Evolutionary conservation across 371 early-diverging fungal genomes (phyloP), one percentile per base, ranked within the genome.

Genomic region (Capniomyces stellatus): DNA sequence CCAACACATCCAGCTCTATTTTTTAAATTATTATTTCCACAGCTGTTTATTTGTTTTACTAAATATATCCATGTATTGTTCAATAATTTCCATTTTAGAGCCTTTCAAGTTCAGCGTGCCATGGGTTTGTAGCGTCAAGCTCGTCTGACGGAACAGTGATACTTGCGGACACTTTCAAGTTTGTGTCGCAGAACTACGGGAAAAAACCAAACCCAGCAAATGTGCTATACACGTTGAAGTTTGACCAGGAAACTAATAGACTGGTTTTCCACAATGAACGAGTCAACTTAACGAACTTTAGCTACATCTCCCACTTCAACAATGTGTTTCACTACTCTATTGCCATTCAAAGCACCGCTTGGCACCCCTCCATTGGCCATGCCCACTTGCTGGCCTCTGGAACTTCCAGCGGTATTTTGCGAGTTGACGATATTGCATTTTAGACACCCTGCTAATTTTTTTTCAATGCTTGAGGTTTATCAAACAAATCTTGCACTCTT

Each of bases 361-460:
- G 48, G 48, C 48, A 48, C 19, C 48, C 48, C 10, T 4, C 48
- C 3, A 48, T 48, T 19, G 48, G 48, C 12, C 48, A 48, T 48
- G 48, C 19, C 15, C 48, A 24, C 3, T 24, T 48, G 15, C 3
- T 48, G 8, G 48, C 48, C 15, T 48, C 48, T 12, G 48, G 48
- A 19, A 4, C 19, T 23, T 6, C 10, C 30, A 48, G 48, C 24
- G 48, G 48, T 23, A 29, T 48, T 28, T 23, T 48, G 6, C 10
- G 48, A 25, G 24, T 48, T 10, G 48, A 48, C 27, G 15, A 12
- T 3, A 4, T 48, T 22, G 23, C n/a, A n/a, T n/a, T n/a, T n/a
- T n/a, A n/a, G n/a, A n/a, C n/a, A n/a, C n/a, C n/a, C n/a, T n/a
- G n/a, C n/a, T n/a, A n/a, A n/a, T n/a, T n/a, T n/a, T n/a, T n/a